Evolutionary conservation across 1,284 basidiomycete species (phyloP).

Genomic region (Melampsora abietis-canadensis): DNA sequence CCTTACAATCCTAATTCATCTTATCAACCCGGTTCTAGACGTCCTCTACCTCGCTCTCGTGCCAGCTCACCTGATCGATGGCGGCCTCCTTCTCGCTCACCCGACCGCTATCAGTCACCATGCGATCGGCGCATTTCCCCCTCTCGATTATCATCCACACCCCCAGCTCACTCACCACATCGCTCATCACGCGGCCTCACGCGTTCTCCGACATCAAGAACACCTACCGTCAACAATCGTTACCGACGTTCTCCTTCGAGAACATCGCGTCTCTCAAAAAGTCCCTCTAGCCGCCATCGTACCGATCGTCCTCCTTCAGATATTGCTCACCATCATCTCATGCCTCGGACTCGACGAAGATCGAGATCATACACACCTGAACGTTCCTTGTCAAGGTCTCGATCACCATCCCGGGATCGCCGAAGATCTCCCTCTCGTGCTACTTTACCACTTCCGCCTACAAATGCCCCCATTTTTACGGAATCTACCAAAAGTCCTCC

Average conservation of each 20-base stretch:
- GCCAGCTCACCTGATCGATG: constrained; percentile 53
- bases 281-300: constrained; percentile 44
- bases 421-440: constrained; percentile 47
- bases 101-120: constrained; percentile 48
- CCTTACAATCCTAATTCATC: no score
- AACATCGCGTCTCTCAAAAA: constrained; percentile 47
- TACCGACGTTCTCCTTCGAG: constrained; percentile 50
- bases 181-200: constrained; percentile 48
- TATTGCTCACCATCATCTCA: constrained; percentile 47
- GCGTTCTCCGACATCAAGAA: constrained; percentile 44
- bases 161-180: constrained; percentile 53
- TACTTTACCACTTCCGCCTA: no score
- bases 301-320: constrained; percentile 21
- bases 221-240: constrained; percentile 17
- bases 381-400: constrained; percentile 31
- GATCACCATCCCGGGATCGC: constrained; percentile 42
- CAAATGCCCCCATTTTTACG: no score
- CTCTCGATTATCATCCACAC: constrained; percentile 52
- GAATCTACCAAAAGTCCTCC: no score
- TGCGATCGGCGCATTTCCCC: constrained; percentile 47
- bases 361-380: constrained; percentile 53
- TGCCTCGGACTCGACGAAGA: constrained; percentile 49
- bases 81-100: constrained; percentile 56
- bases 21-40: no score
- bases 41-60: constrained; percentile 47